Base-by-base conservation (phyloP, 2,329 filamentous ascomycete species). In the Corynespora cassiicola region DNA sequence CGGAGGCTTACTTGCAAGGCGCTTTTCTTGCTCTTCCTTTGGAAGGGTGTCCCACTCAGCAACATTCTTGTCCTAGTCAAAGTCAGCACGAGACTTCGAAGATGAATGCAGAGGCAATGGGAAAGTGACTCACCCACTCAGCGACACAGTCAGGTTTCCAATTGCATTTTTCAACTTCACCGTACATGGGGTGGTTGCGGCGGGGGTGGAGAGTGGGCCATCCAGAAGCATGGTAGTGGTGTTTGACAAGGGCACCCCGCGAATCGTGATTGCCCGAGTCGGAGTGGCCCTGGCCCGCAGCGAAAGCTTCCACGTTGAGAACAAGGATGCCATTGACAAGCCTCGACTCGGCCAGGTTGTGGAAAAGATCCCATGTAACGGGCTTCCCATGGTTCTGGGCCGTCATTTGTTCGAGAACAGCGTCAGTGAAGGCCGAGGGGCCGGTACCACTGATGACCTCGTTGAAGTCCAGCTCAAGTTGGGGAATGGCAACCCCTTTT, bases 381-480 rank as follows among this genome's bases (percentile, higher is more conserved):
- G 61, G 49, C 15, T 69, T 57, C 9, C 75, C 72, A 5, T 69
- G 61, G 35, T 69, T 64, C 28, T 65, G 59, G 19, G 63, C 65
- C 37, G 79, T 80, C 78, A 88, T 87, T 49, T 87, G 79, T 22
- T 75, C 74, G 12, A 88, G 65, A 7, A 88, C 77, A 1, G 84
- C 85, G 8, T 71, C 68, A 2, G 85, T 88, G 49, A 88, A 88
- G 5, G 85, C 84, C 0, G 83, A 86, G 0, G 85, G 85, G 0
- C 85, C 85, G 1, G 85, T 88, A n/a, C 84, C 84, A 34, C 77
- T 84, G 54, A 88, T 86, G 42, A 88, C 84, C 52, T 87, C 82
- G 56, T 88, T 82, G 53, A 88, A 88, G 55, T 86, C 82, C 9
- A 88, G 75, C 39, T 80, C 59, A n/a, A 88, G 77, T 2, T 86